Base-by-base conservation (phyloP, 169 alveolate species). In the Plasmodium reichenowi region DNA sequence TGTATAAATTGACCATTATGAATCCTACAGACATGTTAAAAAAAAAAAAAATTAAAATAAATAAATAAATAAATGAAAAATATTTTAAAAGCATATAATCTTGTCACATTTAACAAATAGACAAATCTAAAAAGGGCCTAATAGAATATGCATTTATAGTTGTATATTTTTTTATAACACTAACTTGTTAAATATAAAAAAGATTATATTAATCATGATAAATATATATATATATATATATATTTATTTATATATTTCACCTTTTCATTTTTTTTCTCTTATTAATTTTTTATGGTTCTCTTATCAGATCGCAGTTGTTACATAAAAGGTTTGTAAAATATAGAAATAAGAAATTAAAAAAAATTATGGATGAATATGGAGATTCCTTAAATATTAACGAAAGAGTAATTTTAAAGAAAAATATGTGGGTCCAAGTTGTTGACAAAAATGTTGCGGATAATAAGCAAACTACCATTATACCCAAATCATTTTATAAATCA, bases 371-470 rank as follows among this genome's bases (percentile, higher is more conserved):
- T 13, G 90, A 80, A 68, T 80, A 80, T 60, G 83, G 83, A 50
- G 90, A 80, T 48, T 80, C 73, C 13, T 62, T 80, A 58, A 68
- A 80, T 43, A 68, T 80, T 68, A 80, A 80, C 48, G 90, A 80
- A 68, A 50, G 72, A 66, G 63, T 80, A 13, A 68, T 80, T 80
- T 80, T 80, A 62, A 80, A 80, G 32, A 80, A 80, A n/a, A 80
- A 80, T 54, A 80, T 80, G 90, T 80, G 90, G 90, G 90, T 80
- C 12, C 90, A 80, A 62, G 85, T 80, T 2, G 83, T 68, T 80
- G 90, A 80, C 20, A 80, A 68, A 60, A 80, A 68, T 68, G 29
- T 52, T 43, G 43, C 56, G 29, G 90, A 80, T 43, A 78, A 78
- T 45, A 80, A 80, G 48, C 90, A 80, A 9, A 68, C 90, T 29